Percentiles rank a stretch among this genome's conserved stretches.
Evolutionary conservation across 257 asterid genomes (phyloP).

Genomic region (Nicotiana attenuata): DNA sequence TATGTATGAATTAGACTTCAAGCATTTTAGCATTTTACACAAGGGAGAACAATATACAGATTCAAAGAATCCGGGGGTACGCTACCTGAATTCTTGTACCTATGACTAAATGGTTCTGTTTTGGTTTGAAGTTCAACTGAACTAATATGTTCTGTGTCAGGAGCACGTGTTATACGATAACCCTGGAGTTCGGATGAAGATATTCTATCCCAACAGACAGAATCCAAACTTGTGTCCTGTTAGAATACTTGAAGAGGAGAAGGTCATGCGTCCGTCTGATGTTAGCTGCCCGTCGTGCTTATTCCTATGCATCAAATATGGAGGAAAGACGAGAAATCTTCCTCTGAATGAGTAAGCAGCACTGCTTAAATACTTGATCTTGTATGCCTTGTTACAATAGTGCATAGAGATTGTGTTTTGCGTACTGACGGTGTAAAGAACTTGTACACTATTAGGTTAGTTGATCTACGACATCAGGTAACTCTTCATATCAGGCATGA

Average conservation of each 20-base stretch:
- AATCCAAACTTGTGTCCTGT: constrained; percentile 28
- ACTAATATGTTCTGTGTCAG: not conserved
- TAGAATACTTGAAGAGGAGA: constrained; percentile 29
- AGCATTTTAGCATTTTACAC: constrained; percentile 20
- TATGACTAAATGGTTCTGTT: no score
- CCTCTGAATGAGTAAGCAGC: constrained; percentile 26
- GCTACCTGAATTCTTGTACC: not conserved
- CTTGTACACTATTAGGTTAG: not conserved
- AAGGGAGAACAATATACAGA: constrained; percentile 21
- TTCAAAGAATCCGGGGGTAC: constrained; percentile 21
- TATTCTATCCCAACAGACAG: constrained; percentile 23
- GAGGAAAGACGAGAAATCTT: constrained; percentile 31
- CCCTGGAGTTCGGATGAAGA: constrained; percentile 24
- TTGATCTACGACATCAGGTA: not conserved
- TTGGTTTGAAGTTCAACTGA: not conserved
- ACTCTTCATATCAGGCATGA: not conserved
- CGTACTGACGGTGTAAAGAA: not conserved
- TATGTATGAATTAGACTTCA: constrained; percentile 27
- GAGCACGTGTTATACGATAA: constrained; percentile 24
- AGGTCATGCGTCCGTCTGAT: constrained; percentile 25
- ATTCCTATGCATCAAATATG: constrained; percentile 32
- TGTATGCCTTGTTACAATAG: not conserved
- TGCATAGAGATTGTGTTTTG: not conserved
- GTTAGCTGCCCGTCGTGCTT: constrained; percentile 21
- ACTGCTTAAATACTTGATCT: not conserved